These are phyloP conservation scores for Starmerella davenportii DNA, from an alignment of 805 yeast species.

Conservation along the genomic window DNA sequence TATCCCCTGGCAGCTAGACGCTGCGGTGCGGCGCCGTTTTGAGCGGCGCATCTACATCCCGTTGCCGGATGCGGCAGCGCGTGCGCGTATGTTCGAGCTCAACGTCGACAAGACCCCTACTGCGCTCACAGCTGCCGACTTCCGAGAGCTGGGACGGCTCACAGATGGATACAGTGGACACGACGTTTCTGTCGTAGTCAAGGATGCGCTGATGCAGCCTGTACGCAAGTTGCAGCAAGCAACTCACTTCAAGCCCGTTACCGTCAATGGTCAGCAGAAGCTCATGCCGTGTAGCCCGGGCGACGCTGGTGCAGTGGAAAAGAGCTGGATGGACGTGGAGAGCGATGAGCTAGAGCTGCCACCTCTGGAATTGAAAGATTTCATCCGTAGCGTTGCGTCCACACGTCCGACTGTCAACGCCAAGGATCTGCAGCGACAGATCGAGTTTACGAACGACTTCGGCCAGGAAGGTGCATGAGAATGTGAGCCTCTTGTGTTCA, in stretches of 20 bases:
- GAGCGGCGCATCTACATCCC: constrained; percentile 91
- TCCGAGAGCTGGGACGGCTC: constrained; percentile 65
- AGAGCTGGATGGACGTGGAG: constrained; percentile 84
- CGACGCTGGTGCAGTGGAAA: constrained; percentile 65
- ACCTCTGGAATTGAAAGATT: constrained; percentile 72
- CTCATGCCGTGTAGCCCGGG: constrained; percentile 96
- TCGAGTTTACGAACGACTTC: constrained; percentile 79
- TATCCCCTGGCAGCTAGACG: constrained; percentile 96
- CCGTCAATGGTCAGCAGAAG: constrained; percentile 23
- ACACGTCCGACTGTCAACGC: constrained; percentile 91
- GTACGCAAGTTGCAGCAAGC: constrained; percentile 89
- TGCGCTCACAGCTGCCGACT: constrained; percentile 53
- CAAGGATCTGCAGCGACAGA: constrained; percentile 63
- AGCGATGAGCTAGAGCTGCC: constrained; percentile 86
- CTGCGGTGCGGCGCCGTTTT: constrained; percentile 92
- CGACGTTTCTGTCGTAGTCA: constrained; percentile 88
- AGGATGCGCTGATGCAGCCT: constrained; percentile 97
- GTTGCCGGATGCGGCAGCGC: constrained; percentile 81
- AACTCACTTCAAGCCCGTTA: constrained; percentile 62
- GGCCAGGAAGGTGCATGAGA: constrained; percentile 85
- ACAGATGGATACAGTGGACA: constrained; percentile 97
- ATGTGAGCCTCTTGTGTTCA: background rate
- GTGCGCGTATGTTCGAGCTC: constrained; percentile 83
- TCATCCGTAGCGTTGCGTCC: constrained; percentile 74
- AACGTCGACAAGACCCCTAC: constrained; percentile 87